These are phyloP conservation scores for Chimonanthus salicifolius DNA, from an alignment of 164 flowering plant genomes.

Conservation along the genomic window DNA sequence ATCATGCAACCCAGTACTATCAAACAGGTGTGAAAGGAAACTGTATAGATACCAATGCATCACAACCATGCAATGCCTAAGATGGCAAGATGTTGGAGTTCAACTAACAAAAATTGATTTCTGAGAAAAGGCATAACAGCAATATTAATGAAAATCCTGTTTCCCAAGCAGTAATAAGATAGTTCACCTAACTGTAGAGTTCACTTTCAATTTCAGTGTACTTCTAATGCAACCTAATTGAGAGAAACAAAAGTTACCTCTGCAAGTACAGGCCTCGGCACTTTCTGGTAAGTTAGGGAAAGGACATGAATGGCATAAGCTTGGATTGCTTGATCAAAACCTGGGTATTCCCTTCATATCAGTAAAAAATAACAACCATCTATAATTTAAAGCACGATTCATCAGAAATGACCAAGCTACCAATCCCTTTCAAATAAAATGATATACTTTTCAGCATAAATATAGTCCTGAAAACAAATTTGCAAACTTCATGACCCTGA, in stretches of 20 bases:
- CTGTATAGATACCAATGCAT: not conserved
- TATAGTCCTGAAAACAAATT: too few relatives aligned
- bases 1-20: not conserved
- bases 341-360: conserved; percentile 32
- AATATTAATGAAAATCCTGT: not conserved
- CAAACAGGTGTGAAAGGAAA: not conserved
- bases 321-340: conserved; percentile 97
- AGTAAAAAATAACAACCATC: conserved; percentile 6
- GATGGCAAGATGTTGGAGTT: not conserved
- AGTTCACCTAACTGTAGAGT: not conserved
- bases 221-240: not conserved
- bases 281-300: conserved; percentile 82
- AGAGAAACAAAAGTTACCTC: conserved; percentile 50
- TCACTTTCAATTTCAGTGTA: not conserved
- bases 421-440: too few relatives aligned
- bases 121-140: not conserved
- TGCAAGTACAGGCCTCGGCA: conserved; percentile 83
- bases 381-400: not conserved
- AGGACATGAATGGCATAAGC: conserved; percentile 84
- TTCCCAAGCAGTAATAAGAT: not conserved
- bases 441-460: not conserved
- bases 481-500: too few relatives aligned
- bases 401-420: not conserved
- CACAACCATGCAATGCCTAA: not conserved
- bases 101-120: not conserved